phyloP scores from a whole-genome alignment of 495 filamentous ascomycete genomes.

The Daldinia caldariorum region DNA sequence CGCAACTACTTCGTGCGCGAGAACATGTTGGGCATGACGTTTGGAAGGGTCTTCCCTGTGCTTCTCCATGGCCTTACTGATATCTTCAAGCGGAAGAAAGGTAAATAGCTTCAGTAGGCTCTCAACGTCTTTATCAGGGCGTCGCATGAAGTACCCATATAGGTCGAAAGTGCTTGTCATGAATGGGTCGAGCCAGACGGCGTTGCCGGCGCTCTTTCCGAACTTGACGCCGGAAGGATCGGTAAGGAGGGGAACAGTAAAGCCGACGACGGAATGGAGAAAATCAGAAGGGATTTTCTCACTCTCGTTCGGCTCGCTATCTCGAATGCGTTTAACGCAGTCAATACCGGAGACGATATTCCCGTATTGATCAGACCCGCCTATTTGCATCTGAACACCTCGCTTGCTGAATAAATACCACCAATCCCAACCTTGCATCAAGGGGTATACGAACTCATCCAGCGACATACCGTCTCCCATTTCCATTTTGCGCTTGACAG shows the following conservation, averaged over 20 bases:
- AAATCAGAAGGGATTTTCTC: constrained; percentile 42
- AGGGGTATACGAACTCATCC: constrained; percentile 90
- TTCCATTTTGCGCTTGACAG: constrained; percentile 82
- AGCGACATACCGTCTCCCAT: constrained; percentile 91
- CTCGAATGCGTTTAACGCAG: constrained; percentile 74
- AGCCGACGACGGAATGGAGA: constrained; percentile 69
- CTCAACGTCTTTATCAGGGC: constrained; percentile 80
- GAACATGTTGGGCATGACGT: constrained; percentile 79
- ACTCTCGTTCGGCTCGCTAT: constrained; percentile 58
- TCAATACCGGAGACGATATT: constrained; percentile 95
- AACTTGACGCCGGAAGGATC: constrained; percentile 88
- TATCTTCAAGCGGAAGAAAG: constrained; percentile 75
- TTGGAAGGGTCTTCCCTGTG: constrained; percentile 72
- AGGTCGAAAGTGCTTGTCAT: constrained; percentile 85
- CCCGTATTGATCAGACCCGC: constrained; percentile 94
- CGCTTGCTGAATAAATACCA: constrained; percentile 76
- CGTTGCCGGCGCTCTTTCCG: constrained; percentile 94
- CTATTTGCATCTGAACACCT: constrained; percentile 82
- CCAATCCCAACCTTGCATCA: constrained; percentile 98
- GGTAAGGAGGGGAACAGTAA: constrained; percentile 90
- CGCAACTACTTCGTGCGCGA: constrained; percentile 82
- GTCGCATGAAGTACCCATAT: constrained; percentile 87
- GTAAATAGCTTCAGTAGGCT: constrained; percentile 90
- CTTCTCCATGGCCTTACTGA: constrained; percentile 69
- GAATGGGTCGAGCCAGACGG: constrained; percentile 87